A percentile compares a stretch with the other conserved stretches of the same genome.
Evolutionary conservation across 768 basidiomycete genomes (phyloP).

Genomic region (Boletus tomentosulus): DNA sequence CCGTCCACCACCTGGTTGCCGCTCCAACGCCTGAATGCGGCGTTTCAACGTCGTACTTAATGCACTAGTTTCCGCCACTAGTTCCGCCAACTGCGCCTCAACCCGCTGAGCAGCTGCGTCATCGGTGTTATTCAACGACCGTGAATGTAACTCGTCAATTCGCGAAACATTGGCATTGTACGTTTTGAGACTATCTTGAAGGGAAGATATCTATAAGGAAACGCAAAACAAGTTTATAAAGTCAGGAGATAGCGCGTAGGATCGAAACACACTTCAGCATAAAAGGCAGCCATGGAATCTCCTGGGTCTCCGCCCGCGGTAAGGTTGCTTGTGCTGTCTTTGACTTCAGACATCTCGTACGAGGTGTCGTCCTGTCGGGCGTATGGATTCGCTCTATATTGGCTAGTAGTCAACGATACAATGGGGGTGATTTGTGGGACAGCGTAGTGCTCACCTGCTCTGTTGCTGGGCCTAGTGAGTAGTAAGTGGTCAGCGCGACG

Average conservation of each 20-base stretch:
- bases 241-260: not conserved
- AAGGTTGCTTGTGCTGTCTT: constrained; percentile 52
- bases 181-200: constrained; percentile 65
- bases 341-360: constrained; percentile 73
- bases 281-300: constrained; percentile 67
- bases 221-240: not conserved
- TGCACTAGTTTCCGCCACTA: constrained; percentile 68
- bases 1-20: constrained; percentile 56
- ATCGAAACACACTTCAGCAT: constrained; percentile 56
- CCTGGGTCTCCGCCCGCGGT: constrained; percentile 37
- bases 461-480: constrained; percentile 62
- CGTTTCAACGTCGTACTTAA: constrained; percentile 66
- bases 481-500: constrained; percentile 5
- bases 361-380: constrained; percentile 54
- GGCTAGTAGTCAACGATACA: constrained; percentile 19
- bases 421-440: not conserved
- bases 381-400: constrained; percentile 55
- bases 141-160: constrained; percentile 70
- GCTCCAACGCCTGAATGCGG: constrained; percentile 67
- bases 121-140: constrained; percentile 73
- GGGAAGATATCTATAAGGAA: constrained; percentile 57
- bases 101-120: constrained; percentile 60
- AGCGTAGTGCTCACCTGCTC: constrained; percentile 39
- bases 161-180: constrained; percentile 68
- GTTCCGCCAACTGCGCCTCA: constrained; percentile 58